phyloP scores from a whole-genome alignment of 2,329 filamentous ascomycete species.

The Fusarium caatingaense region DNA sequence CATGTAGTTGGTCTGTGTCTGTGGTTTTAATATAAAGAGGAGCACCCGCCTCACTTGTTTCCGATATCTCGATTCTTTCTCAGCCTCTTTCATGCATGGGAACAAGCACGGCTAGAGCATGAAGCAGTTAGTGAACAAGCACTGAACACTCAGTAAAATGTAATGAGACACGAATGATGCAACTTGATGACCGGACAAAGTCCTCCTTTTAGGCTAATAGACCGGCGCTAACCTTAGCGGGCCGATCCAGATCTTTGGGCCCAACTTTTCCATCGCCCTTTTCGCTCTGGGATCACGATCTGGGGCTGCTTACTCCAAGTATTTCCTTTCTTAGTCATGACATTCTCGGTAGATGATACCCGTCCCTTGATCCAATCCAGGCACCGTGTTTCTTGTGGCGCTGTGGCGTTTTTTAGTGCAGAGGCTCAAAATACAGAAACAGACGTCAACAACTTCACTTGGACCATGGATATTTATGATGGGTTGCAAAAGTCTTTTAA shows the following conservation, averaged over 20 bases:
- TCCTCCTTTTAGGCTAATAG: background rate
- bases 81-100: background rate
- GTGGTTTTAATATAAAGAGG: background rate
- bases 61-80: background rate
- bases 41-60: background rate
- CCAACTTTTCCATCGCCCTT: constrained; percentile 6
- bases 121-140: no score
- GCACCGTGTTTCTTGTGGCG: background rate
- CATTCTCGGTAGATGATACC: background rate
- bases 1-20: background rate
- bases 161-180: background rate
- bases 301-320: background rate
- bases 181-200: background rate
- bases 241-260: constrained; percentile 20
- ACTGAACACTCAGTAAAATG: background rate
- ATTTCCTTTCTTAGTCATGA: background rate
- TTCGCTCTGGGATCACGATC: background rate
- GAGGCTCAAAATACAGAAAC: background rate
- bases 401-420: background rate
- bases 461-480: no score
- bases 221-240: constrained; percentile 15
- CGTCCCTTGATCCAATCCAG: background rate
- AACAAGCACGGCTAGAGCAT: background rate
- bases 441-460: background rate
- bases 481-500: no score